A percentile compares a stretch with the other conserved stretches of the same genome.
Evolutionary conservation across 2,329 filamentous ascomycete genomes (phyloP).

Genomic region (Fusarium fracticaudum): DNA sequence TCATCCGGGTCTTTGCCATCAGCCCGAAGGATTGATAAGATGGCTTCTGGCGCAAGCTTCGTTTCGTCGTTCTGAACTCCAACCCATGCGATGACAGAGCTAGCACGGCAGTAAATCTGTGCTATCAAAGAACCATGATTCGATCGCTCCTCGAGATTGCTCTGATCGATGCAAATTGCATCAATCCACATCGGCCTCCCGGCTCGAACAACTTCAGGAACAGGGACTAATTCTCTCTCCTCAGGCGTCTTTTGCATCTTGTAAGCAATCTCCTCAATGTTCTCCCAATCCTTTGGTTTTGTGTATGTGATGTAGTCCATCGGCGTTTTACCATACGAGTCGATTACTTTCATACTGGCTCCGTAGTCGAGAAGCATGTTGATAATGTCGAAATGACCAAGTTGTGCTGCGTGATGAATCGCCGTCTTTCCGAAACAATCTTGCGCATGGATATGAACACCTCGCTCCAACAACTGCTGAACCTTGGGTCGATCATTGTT

Average conservation of each 20-base stretch:
- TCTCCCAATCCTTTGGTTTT: not conserved
- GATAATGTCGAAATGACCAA: not conserved
- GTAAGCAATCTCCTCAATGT: not conserved
- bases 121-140: not conserved
- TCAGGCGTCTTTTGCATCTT: not conserved
- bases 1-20: not conserved
- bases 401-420: not conserved
- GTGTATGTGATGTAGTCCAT: not conserved
- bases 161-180: not conserved
- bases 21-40: not conserved
- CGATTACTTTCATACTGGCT: not conserved
- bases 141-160: rapidly evolving
- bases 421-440: not conserved
- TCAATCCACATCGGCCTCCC: slow-evolving; percentile 14
- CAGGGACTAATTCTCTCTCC: not conserved
- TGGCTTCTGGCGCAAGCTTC: not conserved
- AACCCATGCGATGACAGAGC: not conserved
- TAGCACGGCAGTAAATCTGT: not conserved
- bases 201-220: not conserved
- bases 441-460: not conserved
- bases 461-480: not conserved
- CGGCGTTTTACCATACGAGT: not conserved
- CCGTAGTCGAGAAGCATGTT: not conserved
- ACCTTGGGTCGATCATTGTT: not conserved
- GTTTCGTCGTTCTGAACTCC: not conserved